These are phyloP conservation scores for Grosmannia penicillata DNA, from an alignment of 2,329 filamentous ascomycete species.

Conservation along the genomic window DNA sequence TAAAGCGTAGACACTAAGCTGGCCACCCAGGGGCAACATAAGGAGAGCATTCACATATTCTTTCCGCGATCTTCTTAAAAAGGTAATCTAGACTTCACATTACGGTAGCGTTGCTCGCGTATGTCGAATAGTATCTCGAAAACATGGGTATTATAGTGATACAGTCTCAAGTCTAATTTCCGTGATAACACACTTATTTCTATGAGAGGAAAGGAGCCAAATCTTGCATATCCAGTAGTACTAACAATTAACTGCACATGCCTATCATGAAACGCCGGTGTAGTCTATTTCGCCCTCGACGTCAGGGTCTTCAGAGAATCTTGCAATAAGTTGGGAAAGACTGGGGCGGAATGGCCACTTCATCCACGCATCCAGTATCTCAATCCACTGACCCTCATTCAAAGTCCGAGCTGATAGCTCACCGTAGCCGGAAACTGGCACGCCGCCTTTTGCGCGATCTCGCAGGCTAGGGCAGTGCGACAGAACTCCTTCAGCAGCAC, in stretches of 20 bases:
- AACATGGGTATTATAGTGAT: no score
- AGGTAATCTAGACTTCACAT: no score
- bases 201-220: no score
- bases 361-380: conserved; percentile 45
- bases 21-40: no score
- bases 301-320: conserved; percentile 18
- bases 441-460: conserved; percentile 33
- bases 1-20: no score
- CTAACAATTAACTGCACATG: not conserved
- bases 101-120: no score
- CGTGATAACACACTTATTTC: no score
- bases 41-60: no score
- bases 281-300: conserved; percentile 7
- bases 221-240: no score
- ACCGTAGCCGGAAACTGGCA: conserved; percentile 21
- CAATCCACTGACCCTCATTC: conserved; percentile 37
- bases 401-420: conserved; percentile 32
- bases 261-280: not conserved
- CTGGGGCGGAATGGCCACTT: conserved; percentile 49
- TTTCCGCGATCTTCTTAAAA: no score
- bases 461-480: conserved; percentile 30
- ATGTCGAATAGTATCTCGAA: no score
- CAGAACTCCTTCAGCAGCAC: conserved; percentile 39
- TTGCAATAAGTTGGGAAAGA: conserved; percentile 31
- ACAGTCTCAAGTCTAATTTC: no score